Base-by-base conservation (phyloP, 352 stramenopile genomes). In the Globisporangium nodosum region DNA sequence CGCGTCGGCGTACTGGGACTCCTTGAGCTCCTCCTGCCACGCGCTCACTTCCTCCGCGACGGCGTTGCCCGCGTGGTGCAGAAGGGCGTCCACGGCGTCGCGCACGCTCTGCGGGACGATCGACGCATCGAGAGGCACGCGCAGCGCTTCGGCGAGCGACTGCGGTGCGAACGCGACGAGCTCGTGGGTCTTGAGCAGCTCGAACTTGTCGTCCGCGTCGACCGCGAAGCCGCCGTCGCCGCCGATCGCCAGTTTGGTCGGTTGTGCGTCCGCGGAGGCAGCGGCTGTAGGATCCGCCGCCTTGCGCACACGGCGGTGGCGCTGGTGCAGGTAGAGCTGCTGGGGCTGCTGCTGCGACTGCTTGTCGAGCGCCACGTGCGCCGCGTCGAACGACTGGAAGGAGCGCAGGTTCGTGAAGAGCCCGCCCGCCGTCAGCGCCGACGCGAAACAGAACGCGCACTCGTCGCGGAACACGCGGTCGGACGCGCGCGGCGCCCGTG, bases 361-460 rank as follows among this genome's bases (percentile, higher is more conserved):
- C 63, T 71, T 69, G 68, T 96, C 88, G 20, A 81, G 70, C 5
- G 40, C 54, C 5, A 95, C 65, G 47, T 66, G 88, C 3, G 87
- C 74, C 43, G 81, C 72, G 49, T 96, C 88, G 51, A 97, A 98
- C 33, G 95, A 97, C 46, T 96, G 80, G 66, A 98, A 97, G 1
- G 91, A 94, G 15, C 70, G 70, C 52, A 99, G 76, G 66, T 98
- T 99, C 47, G 98, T 97, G 63, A 90, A 96, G 43, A 94, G 57
- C 42, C 86, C 86, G 3, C 69, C 64, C 11, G 71, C 57, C 2
- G 77, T 85, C 21, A 91, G 73, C 45, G 82, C 50, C 48, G 87
- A 96, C 69, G 98, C 90, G 70, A 99, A 99, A 18, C 88, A 98
- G 65, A 98, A 98, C 47, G 96, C 89, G 76, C 96, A 99, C 75